These are phyloP conservation scores for Chalciporus sp. DNA, from an alignment of 1,284 basidiomycete genomes.

Conservation along the genomic window DNA sequence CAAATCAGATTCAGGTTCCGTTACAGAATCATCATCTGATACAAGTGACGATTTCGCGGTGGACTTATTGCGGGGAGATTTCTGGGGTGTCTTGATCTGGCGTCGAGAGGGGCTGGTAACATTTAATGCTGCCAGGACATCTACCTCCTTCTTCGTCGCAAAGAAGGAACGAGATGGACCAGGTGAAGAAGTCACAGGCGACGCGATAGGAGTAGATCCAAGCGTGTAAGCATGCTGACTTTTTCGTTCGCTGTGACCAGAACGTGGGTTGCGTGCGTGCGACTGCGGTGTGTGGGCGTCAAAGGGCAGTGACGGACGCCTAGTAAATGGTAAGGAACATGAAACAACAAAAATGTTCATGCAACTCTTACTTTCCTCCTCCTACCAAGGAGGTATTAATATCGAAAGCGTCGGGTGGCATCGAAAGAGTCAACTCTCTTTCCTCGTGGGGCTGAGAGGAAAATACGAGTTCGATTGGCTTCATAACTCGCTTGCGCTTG, in stretches of 20 bases:
- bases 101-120: neutral
- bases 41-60: constrained; percentile 7
- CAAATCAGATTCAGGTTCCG: constrained; percentile 36
- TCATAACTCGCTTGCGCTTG: constrained; percentile 26
- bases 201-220: constrained; percentile 5
- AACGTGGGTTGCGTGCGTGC: constrained; percentile 1
- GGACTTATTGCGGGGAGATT: constrained; percentile 3
- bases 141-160: constrained; percentile 1
- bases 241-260: neutral
- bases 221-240: neutral
- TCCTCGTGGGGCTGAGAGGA: constrained; percentile 37
- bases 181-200: constrained; percentile 1
- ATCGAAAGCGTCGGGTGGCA: constrained; percentile 1
- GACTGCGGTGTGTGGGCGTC: neutral
- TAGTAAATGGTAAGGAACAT: constrained; percentile 12
- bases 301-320: neutral
- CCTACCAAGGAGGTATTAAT: neutral
- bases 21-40: constrained; percentile 28
- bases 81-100: neutral
- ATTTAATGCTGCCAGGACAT: neutral
- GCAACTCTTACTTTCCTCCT: constrained; percentile 19
- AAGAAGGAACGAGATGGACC: constrained; percentile 2
- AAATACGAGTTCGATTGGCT: constrained; percentile 19
- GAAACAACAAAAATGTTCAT: neutral
- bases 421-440: constrained; percentile 18